Percentiles rank a stretch among this genome's conserved stretches.
These are phyloP conservation scores for Tetrapyrgos nigripes DNA, from an alignment of 1,284 basidiomycete genomes.

Conservation along the genomic window DNA sequence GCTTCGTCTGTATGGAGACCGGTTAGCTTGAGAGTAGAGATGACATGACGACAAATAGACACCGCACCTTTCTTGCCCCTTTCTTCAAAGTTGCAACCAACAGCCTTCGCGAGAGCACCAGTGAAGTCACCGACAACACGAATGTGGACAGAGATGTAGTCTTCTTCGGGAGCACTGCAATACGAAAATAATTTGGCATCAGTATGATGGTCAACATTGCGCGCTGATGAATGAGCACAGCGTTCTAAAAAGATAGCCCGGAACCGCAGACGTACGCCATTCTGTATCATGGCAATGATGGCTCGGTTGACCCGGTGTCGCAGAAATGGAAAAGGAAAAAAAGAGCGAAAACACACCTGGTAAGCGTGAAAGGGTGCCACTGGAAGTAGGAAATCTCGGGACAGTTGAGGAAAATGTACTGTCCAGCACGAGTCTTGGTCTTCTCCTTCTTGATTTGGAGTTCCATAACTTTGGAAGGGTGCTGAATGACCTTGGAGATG, in stretches of 20 bases:
- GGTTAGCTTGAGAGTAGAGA: not conserved
- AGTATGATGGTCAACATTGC: not conserved
- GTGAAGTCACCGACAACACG: constrained; percentile 92
- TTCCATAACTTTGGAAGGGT: constrained; percentile 90
- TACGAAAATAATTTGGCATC: not conserved
- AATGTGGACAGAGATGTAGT: constrained; percentile 91
- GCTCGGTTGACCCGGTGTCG: too few species aligned
- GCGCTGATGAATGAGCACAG: not conserved
- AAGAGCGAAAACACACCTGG: constrained; percentile 51
- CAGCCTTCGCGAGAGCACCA: constrained; percentile 71
- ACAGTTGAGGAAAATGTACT: constrained; percentile 89
- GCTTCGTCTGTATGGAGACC: constrained; percentile 25
- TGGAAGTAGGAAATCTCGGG: constrained; percentile 93
- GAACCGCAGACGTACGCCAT: too few species aligned
- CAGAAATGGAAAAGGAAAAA: not conserved
- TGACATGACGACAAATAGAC: not conserved
- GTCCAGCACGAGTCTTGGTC: constrained; percentile 78
- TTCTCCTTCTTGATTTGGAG: constrained; percentile 95
- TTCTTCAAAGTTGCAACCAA: constrained; percentile 81
- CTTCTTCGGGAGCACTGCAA: constrained; percentile 83
- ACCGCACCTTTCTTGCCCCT: constrained; percentile 49
- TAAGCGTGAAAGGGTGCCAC: constrained; percentile 94
- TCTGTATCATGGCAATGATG: too few species aligned
- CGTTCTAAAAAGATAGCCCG: not conserved
- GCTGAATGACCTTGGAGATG: constrained; percentile 92